Evolutionary conservation across 306 rosid species (phyloP).

Genomic region (Vigna mungo): DNA sequence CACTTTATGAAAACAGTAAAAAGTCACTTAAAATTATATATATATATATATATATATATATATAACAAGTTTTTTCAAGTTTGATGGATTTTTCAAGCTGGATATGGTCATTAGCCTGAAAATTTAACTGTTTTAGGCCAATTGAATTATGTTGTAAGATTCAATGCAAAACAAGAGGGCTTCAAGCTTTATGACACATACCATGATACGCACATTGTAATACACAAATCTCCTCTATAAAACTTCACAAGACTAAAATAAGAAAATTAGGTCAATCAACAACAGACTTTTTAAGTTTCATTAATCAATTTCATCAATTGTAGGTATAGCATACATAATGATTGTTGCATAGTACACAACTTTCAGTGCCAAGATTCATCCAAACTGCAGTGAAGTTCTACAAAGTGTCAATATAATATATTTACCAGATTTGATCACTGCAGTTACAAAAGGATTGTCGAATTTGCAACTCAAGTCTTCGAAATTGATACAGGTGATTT

Average conservation of each 20-base stretch:
- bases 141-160: background rate
- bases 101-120: background rate
- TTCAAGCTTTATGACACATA: conserved; percentile 19
- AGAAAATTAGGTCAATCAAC: conserved; percentile 17
- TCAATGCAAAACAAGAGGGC: background rate
- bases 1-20: background rate
- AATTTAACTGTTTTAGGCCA: background rate
- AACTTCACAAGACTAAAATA: conserved; percentile 31
- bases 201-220: conserved; percentile 21
- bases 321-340: conserved; percentile 28
- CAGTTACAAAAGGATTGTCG: conserved; percentile 29
- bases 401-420: conserved; percentile 30
- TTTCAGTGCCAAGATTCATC: conserved; percentile 27
- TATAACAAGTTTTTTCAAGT: background rate
- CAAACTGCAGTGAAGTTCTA: conserved; percentile 47
- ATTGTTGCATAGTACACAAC: conserved; percentile 31
- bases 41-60: background rate
- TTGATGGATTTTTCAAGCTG: background rate
- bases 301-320: conserved; percentile 28
- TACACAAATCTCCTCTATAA: conserved; percentile 11
- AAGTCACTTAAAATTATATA: background rate
- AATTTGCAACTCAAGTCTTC: conserved; percentile 44
- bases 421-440: conserved; percentile 50
- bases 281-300: conserved; percentile 16
- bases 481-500: conserved; percentile 53